A percentile compares a stretch with the other conserved stretches of the same genome.
Evolutionary conservation across 257 asterid species (phyloP).

Genomic region (Hygrophila difformis): DNA sequence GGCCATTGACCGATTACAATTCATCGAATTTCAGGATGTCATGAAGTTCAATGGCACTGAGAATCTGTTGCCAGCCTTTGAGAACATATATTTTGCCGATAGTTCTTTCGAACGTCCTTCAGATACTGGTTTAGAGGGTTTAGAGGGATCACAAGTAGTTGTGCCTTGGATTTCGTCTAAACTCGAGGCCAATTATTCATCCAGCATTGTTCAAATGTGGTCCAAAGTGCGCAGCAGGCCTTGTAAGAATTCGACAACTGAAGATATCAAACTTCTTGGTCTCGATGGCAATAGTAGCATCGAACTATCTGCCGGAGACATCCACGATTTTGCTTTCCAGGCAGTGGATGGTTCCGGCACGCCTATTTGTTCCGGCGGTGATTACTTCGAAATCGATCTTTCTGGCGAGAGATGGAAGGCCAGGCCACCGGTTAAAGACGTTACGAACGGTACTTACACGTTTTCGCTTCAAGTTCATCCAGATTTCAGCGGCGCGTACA

Average conservation of each 20-base stretch:
- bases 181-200: conserved; percentile 53
- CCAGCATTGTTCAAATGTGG: conserved; percentile 40
- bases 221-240: conserved; percentile 49
- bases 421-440: conserved; percentile 67
- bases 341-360: conserved; percentile 65
- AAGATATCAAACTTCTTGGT: conserved; percentile 31
- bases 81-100: conserved; percentile 1
- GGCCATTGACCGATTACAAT: background rate
- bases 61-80: conserved; percentile 13
- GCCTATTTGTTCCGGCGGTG: conserved; percentile 70
- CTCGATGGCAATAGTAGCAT: conserved; percentile 33
- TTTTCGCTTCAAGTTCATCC: conserved; percentile 69
- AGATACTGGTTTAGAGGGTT: conserved; percentile 2
- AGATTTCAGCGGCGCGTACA: conserved; percentile 62
- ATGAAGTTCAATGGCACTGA: no score
- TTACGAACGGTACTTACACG: conserved; percentile 49
- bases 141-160: background rate
- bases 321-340: conserved; percentile 57
- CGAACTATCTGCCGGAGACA: conserved; percentile 45
- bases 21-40: background rate
- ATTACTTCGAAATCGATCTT: conserved; percentile 71
- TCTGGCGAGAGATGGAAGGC: conserved; percentile 76
- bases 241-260: conserved; percentile 57
- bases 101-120: conserved; percentile 18
- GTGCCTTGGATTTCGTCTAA: conserved; percentile 55